These are phyloP conservation scores for Orbilia brochopaga DNA, from an alignment of 2,329 filamentous ascomycete species.

Conservation along the genomic window DNA sequence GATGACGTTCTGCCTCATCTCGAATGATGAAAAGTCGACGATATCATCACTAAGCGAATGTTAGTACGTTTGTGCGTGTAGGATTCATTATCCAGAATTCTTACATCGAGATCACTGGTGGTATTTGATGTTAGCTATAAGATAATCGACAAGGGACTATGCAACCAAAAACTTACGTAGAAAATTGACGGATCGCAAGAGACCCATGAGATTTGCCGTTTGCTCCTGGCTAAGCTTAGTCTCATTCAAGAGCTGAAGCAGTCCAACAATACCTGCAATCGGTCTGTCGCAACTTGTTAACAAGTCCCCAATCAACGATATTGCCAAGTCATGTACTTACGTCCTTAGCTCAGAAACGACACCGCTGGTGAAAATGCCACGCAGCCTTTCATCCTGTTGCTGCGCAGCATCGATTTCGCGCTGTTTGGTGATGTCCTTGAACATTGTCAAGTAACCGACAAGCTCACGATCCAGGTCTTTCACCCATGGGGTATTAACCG, in stretches of 20 bases:
- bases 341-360: conserved; percentile 45
- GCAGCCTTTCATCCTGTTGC: conserved; percentile 38
- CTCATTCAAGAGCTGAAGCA: conserved; percentile 53
- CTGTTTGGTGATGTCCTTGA: conserved; percentile 45
- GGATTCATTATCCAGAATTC: background rate
- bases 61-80: conserved; percentile 4
- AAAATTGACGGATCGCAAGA: conserved; percentile 50
- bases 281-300: conserved; percentile 42
- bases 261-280: conserved; percentile 52
- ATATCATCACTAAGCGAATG: conserved; percentile 51
- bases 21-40: conserved; percentile 54
- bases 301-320: background rate
- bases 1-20: conserved; percentile 45
- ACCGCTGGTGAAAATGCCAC: conserved; percentile 45
- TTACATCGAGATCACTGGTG: conserved; percentile 49
- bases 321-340: conserved; percentile 7
- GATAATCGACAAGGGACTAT: background rate
- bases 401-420: conserved; percentile 45
- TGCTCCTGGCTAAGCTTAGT: conserved; percentile 52
- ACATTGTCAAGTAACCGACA: conserved; percentile 41
- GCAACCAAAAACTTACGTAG: conserved; percentile 38
- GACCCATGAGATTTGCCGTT: conserved; percentile 48
- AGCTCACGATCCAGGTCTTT: conserved; percentile 48
- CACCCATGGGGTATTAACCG: conserved; percentile 51
- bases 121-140: conserved; percentile 41